phyloP scores from a whole-genome alignment of 805 yeast species.

The Diddensiella transvaalensis region DNA sequence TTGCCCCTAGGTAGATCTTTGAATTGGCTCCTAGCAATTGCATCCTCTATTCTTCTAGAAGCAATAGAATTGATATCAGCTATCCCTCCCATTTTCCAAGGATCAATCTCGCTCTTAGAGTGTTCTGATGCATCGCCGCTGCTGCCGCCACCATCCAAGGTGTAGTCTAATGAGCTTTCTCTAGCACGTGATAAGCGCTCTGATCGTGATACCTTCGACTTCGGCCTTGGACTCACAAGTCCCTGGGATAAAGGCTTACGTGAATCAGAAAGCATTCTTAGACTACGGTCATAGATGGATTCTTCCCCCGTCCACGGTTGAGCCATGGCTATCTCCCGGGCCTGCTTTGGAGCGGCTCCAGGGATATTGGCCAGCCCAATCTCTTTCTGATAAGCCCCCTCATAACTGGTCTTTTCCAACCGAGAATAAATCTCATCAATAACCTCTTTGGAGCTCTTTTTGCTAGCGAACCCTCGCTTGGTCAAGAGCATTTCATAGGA shows the following conservation, averaged over 20 bases:
- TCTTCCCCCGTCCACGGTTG: slow-evolving; percentile 63
- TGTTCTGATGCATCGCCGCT: slow-evolving; percentile 27
- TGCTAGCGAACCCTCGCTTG: neutral
- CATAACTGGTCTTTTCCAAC: slow-evolving; percentile 34
- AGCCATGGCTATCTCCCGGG: slow-evolving; percentile 47
- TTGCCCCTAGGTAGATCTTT: slow-evolving; percentile 60
- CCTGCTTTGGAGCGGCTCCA: slow-evolving; percentile 40
- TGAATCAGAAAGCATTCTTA: slow-evolving; percentile 55
- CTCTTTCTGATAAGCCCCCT: slow-evolving; percentile 38
- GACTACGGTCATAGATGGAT: slow-evolving; percentile 41
- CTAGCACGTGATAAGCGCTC: slow-evolving; percentile 55
- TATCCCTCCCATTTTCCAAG: slow-evolving; percentile 44
- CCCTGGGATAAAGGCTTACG: slow-evolving; percentile 37
- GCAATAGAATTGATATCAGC: slow-evolving; percentile 62
- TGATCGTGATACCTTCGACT: slow-evolving; percentile 22
- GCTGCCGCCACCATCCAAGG: slow-evolving; percentile 34
- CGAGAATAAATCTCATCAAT: slow-evolving; percentile 13
- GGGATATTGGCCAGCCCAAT: slow-evolving; percentile 45
- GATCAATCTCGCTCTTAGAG: slow-evolving; percentile 53
- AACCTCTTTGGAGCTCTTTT: too few species aligned
- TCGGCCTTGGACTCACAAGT: slow-evolving; percentile 16
- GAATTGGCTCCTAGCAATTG: slow-evolving; percentile 68
- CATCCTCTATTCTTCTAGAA: slow-evolving; percentile 70
- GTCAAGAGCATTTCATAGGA: too few species aligned
- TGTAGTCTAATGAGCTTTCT: slow-evolving; percentile 64